phyloP scores from a whole-genome alignment of 176 grass and related monocot species.

The Thalia dealbata region DNA sequence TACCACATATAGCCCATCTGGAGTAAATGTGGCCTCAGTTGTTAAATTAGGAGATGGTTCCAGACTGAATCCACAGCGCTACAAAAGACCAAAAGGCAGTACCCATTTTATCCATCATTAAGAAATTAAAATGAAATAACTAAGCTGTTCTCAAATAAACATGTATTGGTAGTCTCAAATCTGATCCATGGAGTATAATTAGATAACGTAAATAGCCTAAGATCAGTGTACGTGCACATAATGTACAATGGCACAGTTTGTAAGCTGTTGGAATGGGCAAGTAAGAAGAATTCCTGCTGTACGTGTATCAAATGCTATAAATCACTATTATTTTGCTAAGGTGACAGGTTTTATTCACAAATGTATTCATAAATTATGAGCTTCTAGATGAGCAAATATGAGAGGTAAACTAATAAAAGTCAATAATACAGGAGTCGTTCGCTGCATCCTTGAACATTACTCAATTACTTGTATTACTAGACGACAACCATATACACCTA shows the following conservation, averaged over 20 bases:
- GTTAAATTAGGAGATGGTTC: slow-evolving; percentile 79
- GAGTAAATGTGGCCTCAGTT: slow-evolving; percentile 91
- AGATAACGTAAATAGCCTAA: no score
- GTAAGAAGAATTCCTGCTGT: neutral
- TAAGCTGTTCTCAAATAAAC: neutral
- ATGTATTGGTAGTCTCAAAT: neutral
- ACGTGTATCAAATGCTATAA: neutral
- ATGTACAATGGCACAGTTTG: neutral
- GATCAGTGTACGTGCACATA: neutral
- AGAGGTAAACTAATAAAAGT: neutral
- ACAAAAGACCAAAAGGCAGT: slow-evolving; percentile 7
- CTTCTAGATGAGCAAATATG: neutral
- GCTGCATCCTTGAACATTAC: no score
- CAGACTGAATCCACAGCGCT: slow-evolving; percentile 95
- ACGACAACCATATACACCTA: neutral
- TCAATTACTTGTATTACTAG: no score
- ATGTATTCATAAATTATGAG: neutral
- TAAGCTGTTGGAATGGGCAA: neutral
- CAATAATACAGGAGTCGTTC: no score
- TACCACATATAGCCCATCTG: slow-evolving; percentile 87
- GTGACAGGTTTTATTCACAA: neutral
- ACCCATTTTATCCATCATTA: slow-evolving; percentile 1
- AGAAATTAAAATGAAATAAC: neutral
- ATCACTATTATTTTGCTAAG: neutral
- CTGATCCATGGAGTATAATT: neutral